Conservation (phyloP, 768 basidiomycete genomes). For the Lyophyllum atratum region DNA sequence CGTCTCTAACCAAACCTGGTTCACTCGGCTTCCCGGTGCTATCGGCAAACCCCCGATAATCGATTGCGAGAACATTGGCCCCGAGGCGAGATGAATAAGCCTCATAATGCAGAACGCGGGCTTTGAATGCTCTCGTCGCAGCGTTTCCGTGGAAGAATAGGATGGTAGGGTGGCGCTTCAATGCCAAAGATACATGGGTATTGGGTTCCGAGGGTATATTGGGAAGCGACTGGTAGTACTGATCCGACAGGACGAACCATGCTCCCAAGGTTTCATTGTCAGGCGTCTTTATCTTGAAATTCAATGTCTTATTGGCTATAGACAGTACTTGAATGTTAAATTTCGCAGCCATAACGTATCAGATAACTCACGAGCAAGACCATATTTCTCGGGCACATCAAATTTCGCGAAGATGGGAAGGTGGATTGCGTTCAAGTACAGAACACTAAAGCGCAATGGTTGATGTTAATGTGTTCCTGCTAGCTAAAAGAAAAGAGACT, state of each 20-base stretch:
- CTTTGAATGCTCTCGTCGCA: slow-evolving; percentile 68
- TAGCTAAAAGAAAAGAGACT: slow-evolving; percentile 28
- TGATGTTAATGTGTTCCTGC: not conserved
- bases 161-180: slow-evolving; percentile 68
- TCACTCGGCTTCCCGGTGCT: slow-evolving; percentile 81
- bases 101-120: slow-evolving; percentile 70
- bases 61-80: slow-evolving; percentile 81
- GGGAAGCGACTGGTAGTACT: slow-evolving; percentile 55
- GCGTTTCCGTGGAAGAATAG: slow-evolving; percentile 94
- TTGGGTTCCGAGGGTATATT: slow-evolving; percentile 37
- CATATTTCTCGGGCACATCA: slow-evolving; percentile 72
- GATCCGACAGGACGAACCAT: slow-evolving; percentile 80
- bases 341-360: not conserved
- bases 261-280: slow-evolving; percentile 85
- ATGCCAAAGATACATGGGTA: slow-evolving; percentile 51
- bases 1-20: slow-evolving; percentile 70
- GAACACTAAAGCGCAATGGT: slow-evolving; percentile 24
- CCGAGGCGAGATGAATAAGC: slow-evolving; percentile 64
- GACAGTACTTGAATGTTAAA: not conserved
- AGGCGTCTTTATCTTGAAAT: slow-evolving; percentile 66
- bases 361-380: slow-evolving; percentile 64
- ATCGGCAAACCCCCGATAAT: slow-evolving; percentile 93
- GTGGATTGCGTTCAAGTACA: slow-evolving; percentile 67
- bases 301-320: slow-evolving; percentile 75
- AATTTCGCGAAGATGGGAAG: slow-evolving; percentile 67